A percentile compares a stretch with the other conserved stretches of the same genome.
phyloP scores from a whole-genome alignment of 352 stramenopile species.

The Phytophthora pinifolia region DNA sequence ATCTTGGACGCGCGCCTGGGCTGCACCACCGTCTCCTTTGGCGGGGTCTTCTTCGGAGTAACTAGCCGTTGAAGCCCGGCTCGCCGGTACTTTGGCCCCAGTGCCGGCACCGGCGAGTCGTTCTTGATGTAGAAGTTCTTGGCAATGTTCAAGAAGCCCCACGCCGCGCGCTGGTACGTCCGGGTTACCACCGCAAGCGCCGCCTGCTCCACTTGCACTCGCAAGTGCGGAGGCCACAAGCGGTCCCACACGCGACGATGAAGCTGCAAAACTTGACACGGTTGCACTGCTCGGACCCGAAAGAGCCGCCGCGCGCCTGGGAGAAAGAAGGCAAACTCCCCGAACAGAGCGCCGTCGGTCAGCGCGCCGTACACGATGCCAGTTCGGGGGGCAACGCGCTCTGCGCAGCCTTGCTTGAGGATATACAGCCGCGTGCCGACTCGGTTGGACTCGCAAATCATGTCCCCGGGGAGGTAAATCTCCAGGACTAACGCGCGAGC shows the following conservation, averaged over 20 bases:
- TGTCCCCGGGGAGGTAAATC: conserved; percentile 63
- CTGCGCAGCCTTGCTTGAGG: conserved; percentile 49
- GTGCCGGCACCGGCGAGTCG: conserved; percentile 27
- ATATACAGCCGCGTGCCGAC: conserved; percentile 47
- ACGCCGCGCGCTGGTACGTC: conserved; percentile 39
- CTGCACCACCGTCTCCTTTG: not conserved
- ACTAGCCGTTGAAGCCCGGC: not conserved
- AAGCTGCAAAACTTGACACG: conserved; percentile 63
- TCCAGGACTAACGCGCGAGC: conserved; percentile 49
- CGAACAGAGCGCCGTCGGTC: conserved; percentile 45
- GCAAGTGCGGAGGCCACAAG: conserved; percentile 46
- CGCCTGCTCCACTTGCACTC: conserved; percentile 39
- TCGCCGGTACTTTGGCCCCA: conserved; percentile 12
- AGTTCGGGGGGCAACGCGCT: conserved; percentile 42
- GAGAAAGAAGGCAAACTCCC: conserved; percentile 68
- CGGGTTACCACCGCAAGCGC: conserved; percentile 38
- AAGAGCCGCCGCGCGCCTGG: conserved; percentile 44
- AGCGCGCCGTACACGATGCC: conserved; percentile 40
- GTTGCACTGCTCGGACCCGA: conserved; percentile 48
- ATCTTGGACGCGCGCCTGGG: not conserved
- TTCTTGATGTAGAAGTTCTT: conserved; percentile 73
- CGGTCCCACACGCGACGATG: conserved; percentile 47
- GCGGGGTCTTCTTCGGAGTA: conserved; percentile 5
- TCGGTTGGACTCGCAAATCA: conserved; percentile 55
- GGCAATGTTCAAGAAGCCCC: conserved; percentile 51